These are phyloP conservation scores for Carex cristatella DNA, from an alignment of 176 grass and related monocot genomes.

Conservation along the genomic window DNA sequence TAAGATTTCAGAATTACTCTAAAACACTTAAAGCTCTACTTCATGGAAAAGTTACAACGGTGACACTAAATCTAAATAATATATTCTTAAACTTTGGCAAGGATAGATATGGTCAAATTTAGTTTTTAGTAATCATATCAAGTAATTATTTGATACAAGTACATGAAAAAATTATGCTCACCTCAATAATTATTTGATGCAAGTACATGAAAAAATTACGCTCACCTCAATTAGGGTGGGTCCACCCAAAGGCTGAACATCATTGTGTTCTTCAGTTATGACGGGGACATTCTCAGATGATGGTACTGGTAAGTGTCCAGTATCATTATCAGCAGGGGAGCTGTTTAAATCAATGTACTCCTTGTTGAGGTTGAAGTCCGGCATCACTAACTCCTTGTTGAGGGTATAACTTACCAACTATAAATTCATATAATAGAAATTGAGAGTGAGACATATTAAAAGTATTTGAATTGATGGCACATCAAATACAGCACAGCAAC, in stretches of 20 bases:
- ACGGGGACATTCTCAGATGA: not conserved
- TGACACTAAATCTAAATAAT: too few species aligned
- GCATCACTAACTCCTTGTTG: not conserved
- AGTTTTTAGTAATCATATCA: too few species aligned
- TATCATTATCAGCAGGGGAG: not conserved
- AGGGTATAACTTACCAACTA: not conserved
- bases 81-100: too few species aligned
- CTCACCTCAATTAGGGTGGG: not conserved
- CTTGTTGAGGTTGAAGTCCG: not conserved
- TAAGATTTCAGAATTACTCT: too few species aligned
- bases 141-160: not conserved
- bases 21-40: too few species aligned
- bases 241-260: not conserved
- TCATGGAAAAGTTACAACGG: too few species aligned
- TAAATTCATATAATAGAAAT: not conserved
- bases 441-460: not conserved
- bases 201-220: not conserved
- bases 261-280: not conserved
- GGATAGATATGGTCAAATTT: too few species aligned
- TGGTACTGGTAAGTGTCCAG: not conserved
- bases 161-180: not conserved
- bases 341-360: not conserved
- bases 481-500: not conserved
- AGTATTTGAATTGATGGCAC: not conserved
- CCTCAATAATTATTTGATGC: not conserved